Evolutionary conservation across 306 rosid species (phyloP).

Genomic region (Cicer arietinum): DNA sequence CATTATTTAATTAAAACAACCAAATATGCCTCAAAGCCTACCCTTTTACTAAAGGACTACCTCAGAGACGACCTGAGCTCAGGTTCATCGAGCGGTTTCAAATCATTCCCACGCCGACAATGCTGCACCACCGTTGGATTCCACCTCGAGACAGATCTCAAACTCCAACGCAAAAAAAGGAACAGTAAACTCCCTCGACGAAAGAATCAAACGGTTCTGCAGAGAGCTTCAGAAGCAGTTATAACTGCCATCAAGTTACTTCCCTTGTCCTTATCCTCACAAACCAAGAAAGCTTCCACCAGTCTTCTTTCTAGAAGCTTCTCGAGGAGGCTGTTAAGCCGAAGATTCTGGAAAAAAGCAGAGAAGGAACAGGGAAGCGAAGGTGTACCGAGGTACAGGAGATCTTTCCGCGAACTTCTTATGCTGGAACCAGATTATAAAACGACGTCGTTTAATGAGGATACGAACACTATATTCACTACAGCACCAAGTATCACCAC

Average conservation of each 20-base stretch:
- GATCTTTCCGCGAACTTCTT: constrained; percentile 44
- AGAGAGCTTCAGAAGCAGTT: constrained; percentile 63
- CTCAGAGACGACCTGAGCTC: constrained; percentile 77
- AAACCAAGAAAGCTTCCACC: constrained; percentile 8
- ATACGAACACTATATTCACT: constrained; percentile 5
- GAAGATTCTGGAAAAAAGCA: constrained; percentile 58
- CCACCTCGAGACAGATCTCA: constrained; percentile 21
- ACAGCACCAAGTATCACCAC: background rate
- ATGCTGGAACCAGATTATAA: constrained; percentile 33
- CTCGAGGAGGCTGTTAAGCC: constrained; percentile 59
- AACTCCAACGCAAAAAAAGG: constrained; percentile 14
- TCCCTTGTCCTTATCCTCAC: constrained; percentile 36
- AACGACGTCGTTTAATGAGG: constrained; percentile 40
- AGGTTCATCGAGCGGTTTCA: constrained; percentile 82
- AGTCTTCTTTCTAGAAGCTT: constrained; percentile 53
- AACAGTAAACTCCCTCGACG: background rate
- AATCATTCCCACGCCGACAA: constrained; percentile 73
- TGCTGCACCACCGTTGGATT: constrained; percentile 64
- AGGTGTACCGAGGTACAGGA: constrained; percentile 23
- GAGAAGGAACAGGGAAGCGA: constrained; percentile 31
- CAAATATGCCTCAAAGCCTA: constrained; percentile 33
- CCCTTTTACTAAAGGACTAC: constrained; percentile 69
- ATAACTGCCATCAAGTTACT: constrained; percentile 60
- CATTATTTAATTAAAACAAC: constrained; percentile 13
- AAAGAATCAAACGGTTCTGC: constrained; percentile 48